Evolutionary conservation across 2,329 filamentous ascomycete genomes (phyloP), one percentile per base, ranked within the genome.

Genomic region (Ascochyta viciae-villosae): DNA sequence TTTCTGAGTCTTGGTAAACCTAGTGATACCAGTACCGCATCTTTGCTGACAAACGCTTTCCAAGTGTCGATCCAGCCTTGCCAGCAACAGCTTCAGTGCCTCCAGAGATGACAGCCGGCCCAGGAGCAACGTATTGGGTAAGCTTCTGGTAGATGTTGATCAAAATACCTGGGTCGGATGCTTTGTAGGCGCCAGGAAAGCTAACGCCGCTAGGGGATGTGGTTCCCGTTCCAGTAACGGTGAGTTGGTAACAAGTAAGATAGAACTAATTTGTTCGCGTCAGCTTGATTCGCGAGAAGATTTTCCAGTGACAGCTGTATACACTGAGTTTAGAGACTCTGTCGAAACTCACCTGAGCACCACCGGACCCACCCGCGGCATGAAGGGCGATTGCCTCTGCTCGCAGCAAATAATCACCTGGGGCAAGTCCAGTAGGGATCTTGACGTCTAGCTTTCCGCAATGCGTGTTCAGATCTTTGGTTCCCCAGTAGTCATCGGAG

Each of bases 341-440:
- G 10, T 13, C 16, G 12, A 23, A 39, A 12, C 23, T 26, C 39
- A 56, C 48, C 47, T 51, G 53, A 19, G 78, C 77, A 29, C 78
- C 81, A 50, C 77, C 78, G 15, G 74, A 49, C 35, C 70, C 62
- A 4, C 74, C 74, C 3, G 79, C 81, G 31, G 75, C 71, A 75
- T 89, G 86, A 39, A 89, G 83, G 10, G 83, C 86, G 49, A 89
- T 81, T 40, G 83, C 78, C 76, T 87, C 85, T 29, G 83, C 82
- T 35, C 82, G 47, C 67, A 65, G 5, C 72, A 76, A 9, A 77
- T 87, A 87, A 65, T 85, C 80, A 19, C 85, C 85, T 6, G 82
- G 71, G 33, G 78, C 79, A 48, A 87, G 78, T 57, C 79, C 80
- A 9, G 72, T 62, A 9, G 84, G 85, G 51, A 87, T 83, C 54